Base-by-base conservation (phyloP, 2,329 filamentous ascomycete genomes). In the Penicillium griseofulvum region DNA sequence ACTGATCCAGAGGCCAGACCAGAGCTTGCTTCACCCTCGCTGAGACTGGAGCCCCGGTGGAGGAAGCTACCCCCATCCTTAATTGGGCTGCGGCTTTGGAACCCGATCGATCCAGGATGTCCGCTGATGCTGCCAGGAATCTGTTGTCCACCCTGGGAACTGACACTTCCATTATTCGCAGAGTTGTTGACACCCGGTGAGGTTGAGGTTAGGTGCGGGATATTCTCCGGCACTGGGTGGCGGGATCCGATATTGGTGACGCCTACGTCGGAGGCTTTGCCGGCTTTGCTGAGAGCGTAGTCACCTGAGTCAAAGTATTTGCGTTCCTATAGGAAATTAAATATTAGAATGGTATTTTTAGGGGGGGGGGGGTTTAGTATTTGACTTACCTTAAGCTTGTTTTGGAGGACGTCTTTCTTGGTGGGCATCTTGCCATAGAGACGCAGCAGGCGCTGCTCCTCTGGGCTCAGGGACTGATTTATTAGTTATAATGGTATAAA, bases 291-390 rank as follows among this genome's bases (percentile, higher is more conserved):
- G 79, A 96, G 89, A 71, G 92, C 92, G 70, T 96, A 97, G 80
- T 97, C 91, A 71, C 91, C 92, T 57, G 89, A 94, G 80, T 97
- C 91, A 77, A 97, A 97, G 80, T 96, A 97, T 80, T 96, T 99
- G 81, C 94, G 92, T 76, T 97, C 94, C 84, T 86, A 65, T n/a
- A 16, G 17, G 6, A 24, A 11, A 28, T n/a, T 36, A 28, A 41
- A 26, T 33, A 26, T 52, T 22, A 57, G 46, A 38, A 31, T 28
- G 34, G 17, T 45, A 45, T 12, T 33, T 37, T n/a, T n/a, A n/a
- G n/a, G n/a, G 12, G 17, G 17, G 46, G 17, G 24, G n/a, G 26
- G 31, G 33, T 26, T n/a, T n/a, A 26, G 31, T 34, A 31, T 36
- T 44, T 14, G 36, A 31, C 66, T 26, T 74, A 85, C 84, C 79